phyloP scores from a whole-genome alignment of 2,329 filamentous ascomycete genomes.

The Westerdykella ornata region DNA sequence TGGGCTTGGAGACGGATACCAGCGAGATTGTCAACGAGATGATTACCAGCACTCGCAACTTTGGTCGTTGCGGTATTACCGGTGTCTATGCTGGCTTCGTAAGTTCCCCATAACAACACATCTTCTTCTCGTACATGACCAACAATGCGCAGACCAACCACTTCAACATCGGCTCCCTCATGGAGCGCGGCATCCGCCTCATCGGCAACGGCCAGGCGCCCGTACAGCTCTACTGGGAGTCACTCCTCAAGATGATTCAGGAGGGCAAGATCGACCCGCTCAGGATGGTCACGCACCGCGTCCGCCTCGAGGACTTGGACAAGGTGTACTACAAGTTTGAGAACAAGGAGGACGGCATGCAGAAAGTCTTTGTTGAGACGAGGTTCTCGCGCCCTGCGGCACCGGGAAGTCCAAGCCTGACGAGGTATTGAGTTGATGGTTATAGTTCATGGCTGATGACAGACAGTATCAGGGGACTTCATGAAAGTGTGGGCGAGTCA shows the following conservation, averaged over 20 bases:
- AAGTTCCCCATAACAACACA: slow-evolving; percentile 21
- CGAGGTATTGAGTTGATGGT: slow-evolving; percentile 29
- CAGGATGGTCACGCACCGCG: slow-evolving; percentile 75
- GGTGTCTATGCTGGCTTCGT: slow-evolving; percentile 60
- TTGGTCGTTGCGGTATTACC: slow-evolving; percentile 68
- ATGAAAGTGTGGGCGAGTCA: background rate
- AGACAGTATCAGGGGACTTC: background rate
- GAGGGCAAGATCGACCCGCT: slow-evolving; percentile 64
- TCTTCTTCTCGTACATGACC: background rate
- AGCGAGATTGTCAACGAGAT: slow-evolving; percentile 76
- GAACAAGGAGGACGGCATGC: slow-evolving; percentile 65
- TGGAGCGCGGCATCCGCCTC: slow-evolving; percentile 79
- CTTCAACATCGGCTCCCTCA: slow-evolving; percentile 75
- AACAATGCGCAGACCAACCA: slow-evolving; percentile 58
- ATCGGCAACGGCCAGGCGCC: slow-evolving; percentile 65
- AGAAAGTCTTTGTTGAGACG: slow-evolving; percentile 69
- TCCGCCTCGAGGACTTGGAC: slow-evolving; percentile 47
- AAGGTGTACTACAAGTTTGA: slow-evolving; percentile 58
- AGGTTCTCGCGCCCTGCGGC: slow-evolving; percentile 50
- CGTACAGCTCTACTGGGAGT: slow-evolving; percentile 77
- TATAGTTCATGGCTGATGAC: background rate
- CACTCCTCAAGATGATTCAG: slow-evolving; percentile 63
- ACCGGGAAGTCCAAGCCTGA: slow-evolving; percentile 47
- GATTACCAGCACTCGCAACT: slow-evolving; percentile 66
- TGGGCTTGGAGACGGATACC: slow-evolving; percentile 76